Evolutionary conservation across 1,139 yeast genomes (phyloP).

Genomic region (Suhomyces guaymorum): DNA sequence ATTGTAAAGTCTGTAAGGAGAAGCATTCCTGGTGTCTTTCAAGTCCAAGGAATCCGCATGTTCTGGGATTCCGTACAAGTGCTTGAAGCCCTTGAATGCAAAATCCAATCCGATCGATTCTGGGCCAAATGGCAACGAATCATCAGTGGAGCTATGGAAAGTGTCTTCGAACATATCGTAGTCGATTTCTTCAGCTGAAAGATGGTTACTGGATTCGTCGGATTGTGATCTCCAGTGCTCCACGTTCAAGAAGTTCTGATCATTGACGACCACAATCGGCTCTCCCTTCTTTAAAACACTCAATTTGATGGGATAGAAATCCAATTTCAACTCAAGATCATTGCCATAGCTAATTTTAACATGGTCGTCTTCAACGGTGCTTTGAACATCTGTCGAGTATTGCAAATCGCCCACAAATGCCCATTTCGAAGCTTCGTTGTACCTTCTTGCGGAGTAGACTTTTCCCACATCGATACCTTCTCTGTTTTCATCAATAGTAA

Average conservation of each 20-base stretch:
- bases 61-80: slow-evolving; percentile 92
- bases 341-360: slow-evolving; percentile 39
- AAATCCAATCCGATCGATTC: slow-evolving; percentile 85
- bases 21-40: slow-evolving; percentile 60
- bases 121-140: slow-evolving; percentile 78
- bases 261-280: slow-evolving; percentile 61
- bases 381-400: slow-evolving; percentile 9
- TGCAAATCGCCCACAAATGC: slow-evolving; percentile 42
- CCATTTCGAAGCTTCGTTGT: slow-evolving; percentile 61
- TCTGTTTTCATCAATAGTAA: slow-evolving; percentile 62
- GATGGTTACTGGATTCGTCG: slow-evolving; percentile 34
- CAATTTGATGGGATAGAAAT: slow-evolving; percentile 54
- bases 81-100: slow-evolving; percentile 55
- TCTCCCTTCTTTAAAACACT: slow-evolving; percentile 45
- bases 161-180: slow-evolving; percentile 61
- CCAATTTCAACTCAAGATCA: slow-evolving; percentile 41
- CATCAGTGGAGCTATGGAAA: slow-evolving; percentile 61
- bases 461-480: slow-evolving; percentile 16
- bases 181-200: slow-evolving; percentile 56
- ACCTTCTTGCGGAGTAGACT: slow-evolving; percentile 46
- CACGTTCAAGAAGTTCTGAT: slow-evolving; percentile 64
- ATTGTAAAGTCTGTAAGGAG: slow-evolving; percentile 83
- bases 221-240: slow-evolving; percentile 69
- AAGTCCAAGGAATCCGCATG: slow-evolving; percentile 82
- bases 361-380: slow-evolving; percentile 20